Evolutionary conservation across 495 filamentous ascomycete genomes (phyloP).

Genomic region (Penicilliopsis zonata): DNA sequence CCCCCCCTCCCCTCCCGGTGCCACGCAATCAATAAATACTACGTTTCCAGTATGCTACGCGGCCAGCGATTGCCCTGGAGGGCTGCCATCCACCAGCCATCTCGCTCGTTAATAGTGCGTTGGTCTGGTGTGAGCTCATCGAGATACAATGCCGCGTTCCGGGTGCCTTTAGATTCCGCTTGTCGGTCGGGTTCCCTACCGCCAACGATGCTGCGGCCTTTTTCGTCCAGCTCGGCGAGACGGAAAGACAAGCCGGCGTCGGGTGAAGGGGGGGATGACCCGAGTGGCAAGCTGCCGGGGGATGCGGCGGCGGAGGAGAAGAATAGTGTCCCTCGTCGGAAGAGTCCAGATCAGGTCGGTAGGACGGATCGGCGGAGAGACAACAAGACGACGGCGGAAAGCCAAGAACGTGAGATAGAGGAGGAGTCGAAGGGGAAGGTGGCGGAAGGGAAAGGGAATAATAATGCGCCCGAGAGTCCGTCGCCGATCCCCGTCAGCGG

Average conservation of each 20-base stretch:
- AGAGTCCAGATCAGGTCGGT: constrained; percentile 18
- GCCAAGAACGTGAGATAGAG: constrained; percentile 25
- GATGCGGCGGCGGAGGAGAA: constrained; percentile 20
- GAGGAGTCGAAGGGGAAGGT: constrained; percentile 26
- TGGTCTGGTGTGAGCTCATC: constrained; percentile 19
- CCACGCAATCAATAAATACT: background rate
- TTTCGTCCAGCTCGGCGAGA: constrained; percentile 28
- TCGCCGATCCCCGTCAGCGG: constrained; percentile 35
- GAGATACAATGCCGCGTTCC: constrained; percentile 27
- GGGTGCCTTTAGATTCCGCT: constrained; percentile 17
- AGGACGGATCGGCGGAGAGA: constrained; percentile 25
- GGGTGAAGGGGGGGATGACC: constrained; percentile 25
- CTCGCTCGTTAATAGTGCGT: constrained; percentile 24
- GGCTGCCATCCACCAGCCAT: constrained; percentile 37
- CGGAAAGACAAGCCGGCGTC: constrained; percentile 33
- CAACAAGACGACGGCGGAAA: constrained; percentile 21
- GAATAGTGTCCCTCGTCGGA: constrained; percentile 13
- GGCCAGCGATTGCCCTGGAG: constrained; percentile 44
- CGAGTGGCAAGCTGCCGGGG: constrained; percentile 18
- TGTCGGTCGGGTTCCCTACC: constrained; percentile 18
- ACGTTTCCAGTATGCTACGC: constrained; percentile 35
- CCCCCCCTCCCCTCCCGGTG: constrained; percentile 1
- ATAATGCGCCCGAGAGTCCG: constrained; percentile 29
- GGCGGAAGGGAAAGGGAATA: constrained; percentile 28
- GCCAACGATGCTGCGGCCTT: constrained; percentile 22